Base-by-base conservation (phyloP, 2,329 filamentous ascomycete genomes). In the Cryphonectria carpinicola region DNA sequence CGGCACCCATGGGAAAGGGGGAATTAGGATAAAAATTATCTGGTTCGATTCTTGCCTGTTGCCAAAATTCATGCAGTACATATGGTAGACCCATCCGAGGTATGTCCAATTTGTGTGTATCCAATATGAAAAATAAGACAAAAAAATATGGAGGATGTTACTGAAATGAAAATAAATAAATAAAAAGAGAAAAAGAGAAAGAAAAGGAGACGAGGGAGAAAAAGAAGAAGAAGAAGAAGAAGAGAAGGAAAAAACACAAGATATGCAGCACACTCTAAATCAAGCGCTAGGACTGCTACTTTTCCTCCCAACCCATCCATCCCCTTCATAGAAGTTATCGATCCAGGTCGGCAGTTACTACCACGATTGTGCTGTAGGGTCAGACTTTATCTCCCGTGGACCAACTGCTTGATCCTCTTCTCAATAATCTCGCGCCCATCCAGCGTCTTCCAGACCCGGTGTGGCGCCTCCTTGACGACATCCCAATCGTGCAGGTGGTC, bases 401-500 rank as follows among this genome's bases (percentile, higher is more conserved):
- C 88, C 73, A 98, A 78, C 78, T 94, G 84, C 73, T 83, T 86
- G 76, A 98, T 81, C 75, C 93, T 88, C 84, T 92, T 92, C 83
- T 97, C 95, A 80, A 98, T 90, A 63, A 89, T 81, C 66, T 89
- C 81, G 68, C 93, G 86, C 0, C 95, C 95, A 64, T 94, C 87
- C 1, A 85, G 79, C 3, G 91, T 93, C 75, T 83, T 83, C 96
- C 96, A 99, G 0, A 98, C 91, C 78, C 95, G 88, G 79, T 97
- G 93, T 6, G 94, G 93, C 3, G 95, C 94, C 73, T 91, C 88
- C 70, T 92, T 89, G 14, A 98, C 93, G 67, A 97, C 88, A 79
- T 97, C 94, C 95, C 95, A 99, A 54, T 87, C 84, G 70, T 92
- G 80, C 66, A 98, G 82, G 64, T 94, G 94, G 67, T 91, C 86